Evolutionary conservation across 1,284 basidiomycete genomes (phyloP), one percentile per base, ranked within the genome.

Genomic region (Tilletia horrida): DNA sequence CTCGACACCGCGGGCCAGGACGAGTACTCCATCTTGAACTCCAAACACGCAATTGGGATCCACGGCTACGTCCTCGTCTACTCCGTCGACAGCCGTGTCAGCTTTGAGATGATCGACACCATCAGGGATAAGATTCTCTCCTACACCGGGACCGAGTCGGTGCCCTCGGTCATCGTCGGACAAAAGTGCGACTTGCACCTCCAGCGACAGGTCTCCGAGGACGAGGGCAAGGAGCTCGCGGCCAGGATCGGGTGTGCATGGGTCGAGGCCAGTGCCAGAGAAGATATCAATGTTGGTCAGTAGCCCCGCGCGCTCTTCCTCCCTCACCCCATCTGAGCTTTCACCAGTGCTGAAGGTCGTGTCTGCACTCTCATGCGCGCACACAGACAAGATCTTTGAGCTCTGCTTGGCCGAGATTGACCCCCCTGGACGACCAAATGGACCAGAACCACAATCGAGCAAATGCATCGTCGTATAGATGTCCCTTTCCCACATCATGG

Each of bases 1-100:
- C 92, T 98, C 81, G 96, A 99, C 84, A 97, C 94, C 69, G 96
- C 96, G 66, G 96, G 96, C 62, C 93, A 85, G 89, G 91, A 93
- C 77, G 91, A 93, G 79, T 92, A 90, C 83, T 90, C 90, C 35
- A 89, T 92, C 71, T 77, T 92, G 79, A 88, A 90, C 73, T 86
- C 88, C 69, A 91, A 91, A 82, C 89, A 92, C 82, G 88, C 90
- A 70, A 88, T 91, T 76, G 88, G 91, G 63, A 89, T 91, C 74
- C 89, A 91, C 81, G 90, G 91, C 76, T 93, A 90, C 82, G 87
- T 93, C 73, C 87, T 93, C 71, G 95, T 98, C 50, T 99, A 97
- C 85, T 93, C 92, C 9, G 93, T 98, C 83, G 88, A 92, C 9
- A 93, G 91, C 35, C 86, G 90, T 72, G 89, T 90, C 78, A 93